A percentile compares a stretch with the other conserved stretches of the same genome.
phyloP scores from a whole-genome alignment of 2,329 filamentous ascomycete genomes.

The Beauveria sp. region DNA sequence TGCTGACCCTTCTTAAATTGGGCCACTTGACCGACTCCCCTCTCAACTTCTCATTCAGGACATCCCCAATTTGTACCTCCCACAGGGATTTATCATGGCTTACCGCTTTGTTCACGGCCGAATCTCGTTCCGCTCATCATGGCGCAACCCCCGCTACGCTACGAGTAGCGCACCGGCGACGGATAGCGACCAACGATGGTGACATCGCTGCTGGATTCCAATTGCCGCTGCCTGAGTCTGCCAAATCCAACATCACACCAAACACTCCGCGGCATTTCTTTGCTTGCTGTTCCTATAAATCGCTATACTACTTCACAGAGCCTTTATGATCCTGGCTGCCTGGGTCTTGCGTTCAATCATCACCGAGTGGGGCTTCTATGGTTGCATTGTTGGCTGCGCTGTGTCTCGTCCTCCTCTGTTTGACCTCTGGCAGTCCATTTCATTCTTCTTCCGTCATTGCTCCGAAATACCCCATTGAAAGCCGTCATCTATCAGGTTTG shows the following conservation, averaged over 20 bases:
- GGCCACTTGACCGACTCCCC: no score
- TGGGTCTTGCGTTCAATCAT: no score
- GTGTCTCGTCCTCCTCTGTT: not conserved
- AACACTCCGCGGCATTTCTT: no score
- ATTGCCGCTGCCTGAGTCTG: no score
- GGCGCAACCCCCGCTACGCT: not conserved
- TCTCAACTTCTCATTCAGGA: not conserved
- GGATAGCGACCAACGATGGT: not conserved
- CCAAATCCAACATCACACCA: no score
- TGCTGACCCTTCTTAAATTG: no score
- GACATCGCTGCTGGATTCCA: no score
- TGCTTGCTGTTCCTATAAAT: no score
- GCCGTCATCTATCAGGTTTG: not conserved
- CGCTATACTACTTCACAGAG: no score
- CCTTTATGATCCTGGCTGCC: no score
- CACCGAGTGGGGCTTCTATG: no score
- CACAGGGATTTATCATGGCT: not conserved
- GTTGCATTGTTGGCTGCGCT: not conserved
- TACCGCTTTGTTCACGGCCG: not conserved
- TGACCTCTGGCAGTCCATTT: not conserved
- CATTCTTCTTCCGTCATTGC: not conserved
- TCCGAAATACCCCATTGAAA: not conserved
- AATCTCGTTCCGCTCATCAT: not conserved
- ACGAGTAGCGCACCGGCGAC: not conserved
- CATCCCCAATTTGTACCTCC: not conserved